Evolutionary conservation across 805 yeast species (phyloP).

Genomic region (Candida bentonensis): DNA sequence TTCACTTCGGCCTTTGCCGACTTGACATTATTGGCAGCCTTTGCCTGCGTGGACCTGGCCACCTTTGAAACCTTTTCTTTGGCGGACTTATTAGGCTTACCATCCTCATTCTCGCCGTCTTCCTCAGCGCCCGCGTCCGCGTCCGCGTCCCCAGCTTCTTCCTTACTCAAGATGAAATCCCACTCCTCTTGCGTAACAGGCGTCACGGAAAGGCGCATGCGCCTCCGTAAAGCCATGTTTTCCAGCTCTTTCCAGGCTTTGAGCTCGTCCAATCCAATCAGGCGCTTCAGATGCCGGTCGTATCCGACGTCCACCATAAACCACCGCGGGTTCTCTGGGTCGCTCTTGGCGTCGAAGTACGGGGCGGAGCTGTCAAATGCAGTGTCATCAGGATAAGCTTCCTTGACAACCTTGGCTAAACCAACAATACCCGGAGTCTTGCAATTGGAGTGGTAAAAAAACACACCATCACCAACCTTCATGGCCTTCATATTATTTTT

Average conservation of each 20-base stretch:
- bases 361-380: conserved; percentile 29
- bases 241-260: conserved; percentile 21
- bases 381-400: conserved; percentile 20
- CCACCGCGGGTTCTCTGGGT: conserved; percentile 34
- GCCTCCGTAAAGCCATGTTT: conserved; percentile 32
- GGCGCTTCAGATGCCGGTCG: conserved; percentile 28
- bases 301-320: conserved; percentile 41
- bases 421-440: conserved; percentile 43
- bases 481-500: conserved; percentile 35
- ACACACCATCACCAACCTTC: conserved; percentile 32
- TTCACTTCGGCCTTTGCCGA: too few species aligned
- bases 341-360: conserved; percentile 35
- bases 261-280: conserved; percentile 29
- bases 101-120: background rate
- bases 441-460: conserved; percentile 46
- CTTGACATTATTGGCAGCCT: too few species aligned
- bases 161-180: conserved; percentile 8
- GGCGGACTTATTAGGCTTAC: background rate
- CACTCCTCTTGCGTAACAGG: conserved; percentile 35
- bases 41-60: background rate
- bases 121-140: background rate
- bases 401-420: conserved; percentile 18
- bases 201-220: conserved; percentile 38
- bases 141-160: background rate
- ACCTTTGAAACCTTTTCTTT: background rate